Evolutionary conservation across 768 basidiomycete genomes (phyloP), one percentile per base, ranked within the genome.

Genomic region (Hypholoma fasciculare): DNA sequence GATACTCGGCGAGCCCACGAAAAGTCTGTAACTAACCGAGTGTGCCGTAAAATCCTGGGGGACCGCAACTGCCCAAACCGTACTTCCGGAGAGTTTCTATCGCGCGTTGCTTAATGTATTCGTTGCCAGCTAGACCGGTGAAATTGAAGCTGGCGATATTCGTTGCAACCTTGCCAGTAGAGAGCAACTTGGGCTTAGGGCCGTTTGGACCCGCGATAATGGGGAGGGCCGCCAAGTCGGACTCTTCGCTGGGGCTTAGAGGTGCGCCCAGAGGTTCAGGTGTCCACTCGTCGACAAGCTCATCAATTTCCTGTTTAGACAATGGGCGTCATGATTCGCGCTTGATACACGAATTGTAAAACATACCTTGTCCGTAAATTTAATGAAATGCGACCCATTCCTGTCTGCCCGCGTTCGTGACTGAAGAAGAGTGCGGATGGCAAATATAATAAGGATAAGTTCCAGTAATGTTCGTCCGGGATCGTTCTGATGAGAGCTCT

Each of bases 41-140:
- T 2, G 92, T 96, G 13, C 96, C 96, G 71, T 98, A 98, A 77
- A 99, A 99, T 11, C 95, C 94, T 27, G 95, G 89, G 39, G 97
- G 97, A 2, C 96, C 96, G 67, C 97, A 99, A 61, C 90, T 92
- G 7, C 96, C 96, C 1, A 98, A 81, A 23, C 96, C 97, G 63
- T 97, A 98, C 69, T 90, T 89, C 49, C 87, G 79, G 17, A 98
- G 76, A 0, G 88, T 92, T 51, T 92, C 91, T 3, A 96, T 80
- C 4, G 95, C 93, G 14, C 84, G 82, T 53, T 93, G 83, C 69
- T 94, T 96, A 73, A 98, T 87, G 49, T 81, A 76, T 62, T 97
- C 94, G 63, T 94, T 94, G 16, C 90, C 91, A 20, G 92, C 84
- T 7, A 98, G 82, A 27, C 95, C 95, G 7, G 90, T 83, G 71